Base-by-base conservation (phyloP, 129 eudicot species). In the Flaveria robusta region DNA sequence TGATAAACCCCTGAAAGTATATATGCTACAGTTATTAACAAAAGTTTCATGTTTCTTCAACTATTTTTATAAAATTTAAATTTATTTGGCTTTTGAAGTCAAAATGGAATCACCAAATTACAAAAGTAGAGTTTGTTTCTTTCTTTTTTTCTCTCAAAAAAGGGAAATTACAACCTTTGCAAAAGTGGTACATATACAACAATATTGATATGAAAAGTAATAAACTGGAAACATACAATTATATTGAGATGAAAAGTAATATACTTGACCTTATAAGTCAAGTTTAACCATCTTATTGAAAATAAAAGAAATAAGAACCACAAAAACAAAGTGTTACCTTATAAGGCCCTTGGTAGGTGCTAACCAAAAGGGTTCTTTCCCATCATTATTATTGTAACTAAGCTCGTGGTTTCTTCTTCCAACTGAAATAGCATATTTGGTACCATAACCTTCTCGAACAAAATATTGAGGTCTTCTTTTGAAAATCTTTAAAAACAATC, bases 361-460 rank as follows among this genome's bases (percentile, higher is more conserved):
- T n/a, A 81, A 50, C 96, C 87, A 87, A 80, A 81, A 86, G 58
- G 92, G 89, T 66, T 75, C 69, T 54, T 77, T 66, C 22, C 29
- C 68, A 16, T 89, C 84, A 76, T 82, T 79, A 67, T 83, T 81
- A 63, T 83, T 77, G 70, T 60, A 66, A 72, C 78, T 70, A 68
- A 71, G 74, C 66, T 74, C 83, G 4, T 74, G 77, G 79, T 87
- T 75, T 76, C 82, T 82, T 68, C 87, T 72, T 74, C 82, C 86
- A n/a, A 59, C 81, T 65, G 82, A 77, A n/a, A 62, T 46, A 63
- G 62, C 72, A 79, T 54, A 70, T 68, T 56, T 83, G 52, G 82
- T 19, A 74, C 72, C 73, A 74, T 79, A 55, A 72, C 66, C 55
- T 66, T 54, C 76, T 69, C 5, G 74, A 58, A 54, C 39, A 64